Evolutionary conservation across 768 basidiomycete species (phyloP).

Genomic region (Holtermanniella nyarrowii): DNA sequence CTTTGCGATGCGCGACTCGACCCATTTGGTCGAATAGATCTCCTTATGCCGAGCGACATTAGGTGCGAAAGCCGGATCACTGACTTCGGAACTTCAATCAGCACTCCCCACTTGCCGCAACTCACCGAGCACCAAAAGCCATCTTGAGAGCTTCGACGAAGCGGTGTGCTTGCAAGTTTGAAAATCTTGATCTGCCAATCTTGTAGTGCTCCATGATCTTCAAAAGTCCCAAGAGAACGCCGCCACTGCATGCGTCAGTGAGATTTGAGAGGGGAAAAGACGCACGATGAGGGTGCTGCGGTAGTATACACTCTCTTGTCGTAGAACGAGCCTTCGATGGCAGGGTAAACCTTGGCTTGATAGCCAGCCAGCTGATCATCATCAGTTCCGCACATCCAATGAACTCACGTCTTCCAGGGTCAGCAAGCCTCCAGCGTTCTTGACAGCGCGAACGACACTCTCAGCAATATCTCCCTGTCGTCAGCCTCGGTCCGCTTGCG

Average conservation of each 20-base stretch:
- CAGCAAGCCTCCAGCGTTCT: slow-evolving; percentile 66
- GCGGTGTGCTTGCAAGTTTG: slow-evolving; percentile 54
- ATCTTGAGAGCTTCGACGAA: slow-evolving; percentile 79
- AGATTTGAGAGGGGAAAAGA: background rate
- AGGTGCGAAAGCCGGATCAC: slow-evolving; percentile 63
- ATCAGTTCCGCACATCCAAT: background rate
- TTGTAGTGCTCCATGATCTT: slow-evolving; percentile 72
- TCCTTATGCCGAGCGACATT: slow-evolving; percentile 51
- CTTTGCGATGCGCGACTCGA: slow-evolving; percentile 52
- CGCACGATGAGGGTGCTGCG: slow-evolving; percentile 58
- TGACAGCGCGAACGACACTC: slow-evolving; percentile 61
- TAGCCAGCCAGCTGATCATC: slow-evolving; percentile 51
- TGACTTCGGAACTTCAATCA: slow-evolving; percentile 49
- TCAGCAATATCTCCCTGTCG: slow-evolving; percentile 58
- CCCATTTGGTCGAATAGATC: slow-evolving; percentile 50
- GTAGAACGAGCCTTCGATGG: slow-evolving; percentile 66
- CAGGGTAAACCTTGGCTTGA: slow-evolving; percentile 56
- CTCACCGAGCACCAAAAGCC: slow-evolving; percentile 64
- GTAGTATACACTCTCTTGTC: slow-evolving; percentile 73
- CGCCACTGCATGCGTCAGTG: slow-evolving; percentile 49
- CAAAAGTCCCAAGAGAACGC: slow-evolving; percentile 82
- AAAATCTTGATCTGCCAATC: slow-evolving; percentile 39
- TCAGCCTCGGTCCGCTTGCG: background rate
- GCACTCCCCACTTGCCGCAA: too few relatives aligned
- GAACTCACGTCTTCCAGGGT: slow-evolving; percentile 53